phyloP scores from a whole-genome alignment of 345 rosid species.

The Leavenworthia alabamica region DNA sequence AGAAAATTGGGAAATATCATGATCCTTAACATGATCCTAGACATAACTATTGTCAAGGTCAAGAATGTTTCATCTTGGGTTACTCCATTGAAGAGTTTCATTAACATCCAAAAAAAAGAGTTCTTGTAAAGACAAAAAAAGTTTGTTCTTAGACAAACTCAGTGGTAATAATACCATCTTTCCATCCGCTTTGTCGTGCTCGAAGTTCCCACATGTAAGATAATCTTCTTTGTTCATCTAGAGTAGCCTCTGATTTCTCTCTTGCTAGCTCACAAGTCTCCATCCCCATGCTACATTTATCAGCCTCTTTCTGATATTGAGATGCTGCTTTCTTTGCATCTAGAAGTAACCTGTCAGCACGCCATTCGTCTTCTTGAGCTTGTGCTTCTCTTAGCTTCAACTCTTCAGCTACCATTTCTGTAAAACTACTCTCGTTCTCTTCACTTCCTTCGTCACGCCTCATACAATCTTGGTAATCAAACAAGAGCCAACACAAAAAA shows the following conservation, averaged over 20 bases:
- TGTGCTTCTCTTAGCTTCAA: constrained; percentile 49
- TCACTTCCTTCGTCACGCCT: constrained; percentile 39
- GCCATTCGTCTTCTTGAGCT: constrained; percentile 41
- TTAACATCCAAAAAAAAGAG: too few relatives aligned
- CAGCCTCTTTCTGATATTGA: constrained; percentile 63
- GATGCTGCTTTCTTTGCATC: constrained; percentile 66
- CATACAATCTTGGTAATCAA: constrained; percentile 42
- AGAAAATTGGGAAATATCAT: constrained; percentile 60
- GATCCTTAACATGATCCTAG: constrained; percentile 79
- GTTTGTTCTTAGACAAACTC: constrained; percentile 11
- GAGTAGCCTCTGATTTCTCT: constrained; percentile 47
- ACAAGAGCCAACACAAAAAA: constrained; percentile 13
- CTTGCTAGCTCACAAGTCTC: constrained; percentile 66
- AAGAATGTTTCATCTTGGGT: too few relatives aligned
- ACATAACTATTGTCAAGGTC: constrained; percentile 52
- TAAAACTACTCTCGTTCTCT: constrained; percentile 43
- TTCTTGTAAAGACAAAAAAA: too few relatives aligned
- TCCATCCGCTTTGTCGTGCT: constrained; percentile 44
- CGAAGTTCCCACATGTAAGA: constrained; percentile 41
- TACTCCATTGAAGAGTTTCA: constrained; percentile 9
- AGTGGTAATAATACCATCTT: constrained; percentile 25
- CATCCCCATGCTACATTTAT: constrained; percentile 64
- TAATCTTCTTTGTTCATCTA: constrained; percentile 42
- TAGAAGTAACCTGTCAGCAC: constrained; percentile 41
- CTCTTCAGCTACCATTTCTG: constrained; percentile 44